Conservation (phyloP, 176 grass and related monocot genomes). For the Melocanna baccifera region DNA sequence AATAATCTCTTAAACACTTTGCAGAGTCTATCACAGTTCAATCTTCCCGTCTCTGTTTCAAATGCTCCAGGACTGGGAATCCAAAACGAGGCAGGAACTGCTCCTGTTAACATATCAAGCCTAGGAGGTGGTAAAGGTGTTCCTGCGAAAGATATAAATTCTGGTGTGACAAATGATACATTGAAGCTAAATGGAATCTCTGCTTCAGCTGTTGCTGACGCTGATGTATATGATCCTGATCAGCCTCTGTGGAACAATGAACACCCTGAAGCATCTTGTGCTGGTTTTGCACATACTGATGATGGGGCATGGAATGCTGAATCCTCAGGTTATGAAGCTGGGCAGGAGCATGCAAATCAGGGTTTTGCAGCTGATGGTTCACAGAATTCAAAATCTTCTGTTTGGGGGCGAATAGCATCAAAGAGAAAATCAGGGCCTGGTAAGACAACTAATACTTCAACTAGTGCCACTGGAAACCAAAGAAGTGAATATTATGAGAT, state of each 20-base stretch:
- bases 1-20: conserved; percentile 40
- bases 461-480: conserved; percentile 35
- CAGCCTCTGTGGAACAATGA: conserved; percentile 92
- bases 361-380: conserved; percentile 34
- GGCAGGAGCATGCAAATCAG: conserved; percentile 36
- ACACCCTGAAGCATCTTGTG: conserved; percentile 50
- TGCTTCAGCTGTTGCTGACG: conserved; percentile 51
- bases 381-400: conserved; percentile 57
- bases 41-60: conserved; percentile 71
- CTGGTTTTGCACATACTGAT: conserved; percentile 47
- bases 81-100: conserved; percentile 55
- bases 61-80: conserved; percentile 52
- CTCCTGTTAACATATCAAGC: conserved; percentile 43
- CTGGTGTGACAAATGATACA: conserved; percentile 52
- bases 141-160: conserved; percentile 58
- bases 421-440: conserved; percentile 40
- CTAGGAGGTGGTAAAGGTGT: conserved; percentile 41
- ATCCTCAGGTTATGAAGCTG: conserved; percentile 43
- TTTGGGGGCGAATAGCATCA: conserved; percentile 73
- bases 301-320: conserved; percentile 53
- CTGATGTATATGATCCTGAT: conserved; percentile 99
- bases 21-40: conserved; percentile 89
- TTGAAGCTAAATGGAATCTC: conserved; percentile 56
- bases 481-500: conserved; percentile 38
- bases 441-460: conserved; percentile 43